These are phyloP conservation scores for Mycena sp. DNA, from an alignment of 1,284 basidiomycete genomes.

Conservation along the genomic window DNA sequence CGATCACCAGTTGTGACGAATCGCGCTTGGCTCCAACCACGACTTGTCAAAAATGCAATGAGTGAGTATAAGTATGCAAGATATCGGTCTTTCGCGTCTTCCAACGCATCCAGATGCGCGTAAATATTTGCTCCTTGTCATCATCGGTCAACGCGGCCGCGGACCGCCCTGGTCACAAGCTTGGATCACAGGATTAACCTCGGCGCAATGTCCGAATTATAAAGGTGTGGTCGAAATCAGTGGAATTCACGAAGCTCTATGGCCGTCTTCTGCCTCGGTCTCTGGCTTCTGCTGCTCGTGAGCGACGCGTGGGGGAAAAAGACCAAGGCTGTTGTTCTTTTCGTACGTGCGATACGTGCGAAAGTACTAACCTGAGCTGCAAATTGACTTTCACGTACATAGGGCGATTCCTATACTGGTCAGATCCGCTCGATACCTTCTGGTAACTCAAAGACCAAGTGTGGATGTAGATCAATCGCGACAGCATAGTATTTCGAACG, in stretches of 20 bases:
- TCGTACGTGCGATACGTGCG: slow-evolving; percentile 2
- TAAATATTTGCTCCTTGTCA: no score
- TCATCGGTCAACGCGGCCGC: not conserved
- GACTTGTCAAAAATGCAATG: no score
- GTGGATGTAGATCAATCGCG: slow-evolving; percentile 32
- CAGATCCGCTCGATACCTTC: not conserved
- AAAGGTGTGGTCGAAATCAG: not conserved
- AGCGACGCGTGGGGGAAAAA: not conserved
- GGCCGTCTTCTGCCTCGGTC: not conserved
- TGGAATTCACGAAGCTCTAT: not conserved
- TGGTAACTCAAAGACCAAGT: not conserved
- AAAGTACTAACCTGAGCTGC: no score
- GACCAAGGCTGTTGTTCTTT: slow-evolving; percentile 20
- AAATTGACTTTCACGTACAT: not conserved
- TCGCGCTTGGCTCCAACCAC: no score
- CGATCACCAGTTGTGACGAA: no score
- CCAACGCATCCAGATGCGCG: not conserved
- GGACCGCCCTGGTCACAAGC: slow-evolving; percentile 21
- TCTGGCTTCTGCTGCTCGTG: not conserved
- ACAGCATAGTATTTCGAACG: slow-evolving; percentile 35
- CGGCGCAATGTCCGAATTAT: slow-evolving; percentile 3
- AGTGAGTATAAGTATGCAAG: no score
- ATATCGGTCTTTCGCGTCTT: not conserved
- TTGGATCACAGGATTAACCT: slow-evolving; percentile 16
- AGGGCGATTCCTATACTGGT: slow-evolving; percentile 26